Evolutionary conservation across 1,284 basidiomycete species (phyloP).

Genomic region (Tremellales sp.): DNA sequence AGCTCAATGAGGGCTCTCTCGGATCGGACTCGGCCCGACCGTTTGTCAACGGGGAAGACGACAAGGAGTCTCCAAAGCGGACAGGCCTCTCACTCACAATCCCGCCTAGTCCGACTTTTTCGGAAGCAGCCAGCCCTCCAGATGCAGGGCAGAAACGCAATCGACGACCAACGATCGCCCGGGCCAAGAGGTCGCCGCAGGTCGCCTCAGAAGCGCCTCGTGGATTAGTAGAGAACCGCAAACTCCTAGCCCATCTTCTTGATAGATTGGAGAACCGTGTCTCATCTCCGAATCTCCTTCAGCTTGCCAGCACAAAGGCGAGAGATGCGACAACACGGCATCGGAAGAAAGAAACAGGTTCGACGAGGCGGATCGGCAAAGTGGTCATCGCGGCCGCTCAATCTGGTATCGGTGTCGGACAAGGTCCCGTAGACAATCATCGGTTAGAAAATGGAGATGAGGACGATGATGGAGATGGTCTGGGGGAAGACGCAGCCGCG

Average conservation of each 20-base stretch:
- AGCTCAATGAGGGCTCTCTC: constrained; percentile 11
- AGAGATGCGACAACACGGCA: constrained; percentile 22
- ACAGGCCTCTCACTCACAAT: background rate
- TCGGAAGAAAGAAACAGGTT: constrained; percentile 14
- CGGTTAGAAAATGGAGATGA: background rate
- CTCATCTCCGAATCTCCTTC: constrained; percentile 31
- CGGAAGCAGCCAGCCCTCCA: constrained; percentile 2
- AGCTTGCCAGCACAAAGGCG: constrained; percentile 18
- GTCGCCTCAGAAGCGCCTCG: constrained; percentile 5
- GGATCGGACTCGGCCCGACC: constrained; percentile 10
- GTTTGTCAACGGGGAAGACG: constrained; percentile 13
- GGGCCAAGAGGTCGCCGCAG: constrained; percentile 5
- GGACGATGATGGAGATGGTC: constrained; percentile 22
- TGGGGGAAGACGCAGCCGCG: constrained; percentile 20
- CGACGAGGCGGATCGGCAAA: background rate
- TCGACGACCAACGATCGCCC: constrained; percentile 18
- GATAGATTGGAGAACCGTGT: constrained; percentile 33
- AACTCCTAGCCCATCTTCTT: constrained; percentile 35
- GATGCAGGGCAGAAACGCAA: constrained; percentile 12
- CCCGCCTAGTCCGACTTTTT: constrained; percentile 4
- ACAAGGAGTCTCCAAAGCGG: background rate
- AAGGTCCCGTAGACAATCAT: background rate
- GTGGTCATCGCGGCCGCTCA: constrained; percentile 11
- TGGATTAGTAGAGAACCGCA: constrained; percentile 40
- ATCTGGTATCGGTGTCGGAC: constrained; percentile 2